Evolutionary conservation across 208 protist genomes (phyloP).

Genomic region (Leishmania amazonensis): DNA sequence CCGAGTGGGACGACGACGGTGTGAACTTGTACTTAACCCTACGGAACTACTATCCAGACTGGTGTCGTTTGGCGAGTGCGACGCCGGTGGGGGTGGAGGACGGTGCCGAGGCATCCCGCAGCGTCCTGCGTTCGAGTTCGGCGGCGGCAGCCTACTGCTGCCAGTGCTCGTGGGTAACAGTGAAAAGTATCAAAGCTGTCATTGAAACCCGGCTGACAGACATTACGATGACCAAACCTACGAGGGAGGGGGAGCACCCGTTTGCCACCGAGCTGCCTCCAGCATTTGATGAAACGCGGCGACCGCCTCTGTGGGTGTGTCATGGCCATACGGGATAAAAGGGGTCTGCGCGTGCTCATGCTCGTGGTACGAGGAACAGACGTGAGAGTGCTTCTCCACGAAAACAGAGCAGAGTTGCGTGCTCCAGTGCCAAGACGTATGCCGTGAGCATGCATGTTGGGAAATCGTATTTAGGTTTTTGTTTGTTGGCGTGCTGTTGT

Average conservation of each 20-base stretch:
- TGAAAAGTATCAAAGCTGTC: conserved; percentile 33
- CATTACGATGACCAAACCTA: conserved; percentile 11
- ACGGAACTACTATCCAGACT: conserved; percentile 90
- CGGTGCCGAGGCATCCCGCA: conserved; percentile 1
- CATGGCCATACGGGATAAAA: conserved; percentile 44
- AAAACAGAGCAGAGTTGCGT: neutral
- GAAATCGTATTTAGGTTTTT: neutral
- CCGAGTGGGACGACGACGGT: conserved; percentile 59
- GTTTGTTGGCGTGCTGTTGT: neutral
- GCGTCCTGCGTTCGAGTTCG: conserved; percentile 38
- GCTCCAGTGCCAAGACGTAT: neutral
- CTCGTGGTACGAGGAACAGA: neutral
- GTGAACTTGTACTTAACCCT: conserved; percentile 83
- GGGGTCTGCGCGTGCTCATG: neutral
- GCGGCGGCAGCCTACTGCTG: conserved; percentile 82
- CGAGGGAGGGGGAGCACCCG: conserved; percentile 13
- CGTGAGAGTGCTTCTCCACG: neutral
- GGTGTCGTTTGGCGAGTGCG: conserved; percentile 67
- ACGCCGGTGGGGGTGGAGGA: conserved; percentile 52
- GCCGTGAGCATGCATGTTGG: neutral
- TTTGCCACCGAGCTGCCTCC: conserved; percentile 70
- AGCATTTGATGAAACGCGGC: conserved; percentile 35
- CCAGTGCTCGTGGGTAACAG: conserved; percentile 87
- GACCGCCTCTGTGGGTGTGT: conserved; percentile 84
- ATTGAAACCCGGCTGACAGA: conserved; percentile 71